A percentile compares a stretch with the other conserved stretches of the same genome.
These are phyloP conservation scores for Ciborinia camelliae DNA, from an alignment of 2,329 filamentous ascomycete genomes.

Conservation along the genomic window DNA sequence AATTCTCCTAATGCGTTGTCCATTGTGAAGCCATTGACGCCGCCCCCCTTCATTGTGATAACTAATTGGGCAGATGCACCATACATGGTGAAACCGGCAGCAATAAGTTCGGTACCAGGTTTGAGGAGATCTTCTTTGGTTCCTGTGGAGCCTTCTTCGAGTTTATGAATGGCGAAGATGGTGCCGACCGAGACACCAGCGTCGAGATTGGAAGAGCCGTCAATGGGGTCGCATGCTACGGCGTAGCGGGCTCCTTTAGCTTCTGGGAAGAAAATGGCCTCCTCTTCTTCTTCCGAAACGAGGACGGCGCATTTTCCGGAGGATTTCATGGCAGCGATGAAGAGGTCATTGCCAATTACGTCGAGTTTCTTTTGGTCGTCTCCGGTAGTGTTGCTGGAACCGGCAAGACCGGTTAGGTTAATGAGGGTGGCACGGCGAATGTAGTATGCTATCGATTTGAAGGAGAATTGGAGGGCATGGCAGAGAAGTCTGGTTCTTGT, in stretches of 20 bases:
- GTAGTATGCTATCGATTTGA: slow-evolving; percentile 99
- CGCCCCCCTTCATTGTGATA: slow-evolving; percentile 90
- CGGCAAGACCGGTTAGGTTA: slow-evolving; percentile 91
- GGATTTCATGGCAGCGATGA: slow-evolving; percentile 91
- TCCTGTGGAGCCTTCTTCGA: slow-evolving; percentile 70
- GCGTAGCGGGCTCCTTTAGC: slow-evolving; percentile 79
- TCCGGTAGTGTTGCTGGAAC: slow-evolving; percentile 90
- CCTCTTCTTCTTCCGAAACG: slow-evolving; percentile 97
- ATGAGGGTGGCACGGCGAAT: slow-evolving; percentile 93
- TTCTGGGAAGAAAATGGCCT: slow-evolving; percentile 81
- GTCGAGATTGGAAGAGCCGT: slow-evolving; percentile 95
- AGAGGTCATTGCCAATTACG: slow-evolving; percentile 97
- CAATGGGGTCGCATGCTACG: slow-evolving; percentile 95
- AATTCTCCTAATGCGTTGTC: slow-evolving; percentile 97
- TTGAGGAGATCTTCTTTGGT: slow-evolving; percentile 82
- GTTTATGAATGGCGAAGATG: slow-evolving; percentile 92
- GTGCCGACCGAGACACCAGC: slow-evolving; percentile 97
- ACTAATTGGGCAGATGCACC: slow-evolving; percentile 94
- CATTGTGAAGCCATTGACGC: slow-evolving; percentile 95
- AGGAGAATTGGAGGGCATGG: slow-evolving; percentile 97
- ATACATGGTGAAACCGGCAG: slow-evolving; percentile 99
- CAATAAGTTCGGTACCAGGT: slow-evolving; percentile 86
- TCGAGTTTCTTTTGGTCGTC: slow-evolving; percentile 99
- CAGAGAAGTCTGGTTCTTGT: slow-evolving; percentile 69
- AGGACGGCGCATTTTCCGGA: slow-evolving; percentile 87